Base-by-base conservation (phyloP, 2,329 filamentous ascomycete genomes). In the Ceratocystis smalleyi region DNA sequence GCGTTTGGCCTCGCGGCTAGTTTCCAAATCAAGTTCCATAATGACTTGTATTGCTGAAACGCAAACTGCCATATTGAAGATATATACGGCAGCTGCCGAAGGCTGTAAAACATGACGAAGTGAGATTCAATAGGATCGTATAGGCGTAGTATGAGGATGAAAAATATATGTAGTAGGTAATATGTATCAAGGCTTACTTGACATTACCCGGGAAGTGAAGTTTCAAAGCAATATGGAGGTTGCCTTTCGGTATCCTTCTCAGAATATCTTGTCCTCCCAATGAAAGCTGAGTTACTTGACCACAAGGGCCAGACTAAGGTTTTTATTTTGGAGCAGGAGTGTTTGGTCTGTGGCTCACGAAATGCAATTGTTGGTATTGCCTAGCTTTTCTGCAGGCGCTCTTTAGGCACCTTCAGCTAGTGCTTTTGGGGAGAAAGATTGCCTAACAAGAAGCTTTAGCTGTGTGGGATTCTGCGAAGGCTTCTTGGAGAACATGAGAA, bases 1-100 rank as follows among this genome's bases (percentile, higher is more conserved):
- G 65, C 65, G 45, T 43, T 66, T 3, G 65, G 65, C 64, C 65
- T 66, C 6, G 65, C 65, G 5, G 59, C 55, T 47, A 66, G 65
- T 59, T 64, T 66, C 65, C 65, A 66, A 64, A 66, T 62, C 47
- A 64, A 47, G 61, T 66, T 66, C 65, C 65, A 66, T 57, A 66
- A 61, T 61, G 61, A 66, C 54, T 63, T 66, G 65, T 66, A 66
- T 59, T 66, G 65, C 62, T 66, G 65, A 61, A 66, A 66, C 27
- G 61, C 65, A 59, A 66, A 66, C 49, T 66, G 65, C 65, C 65
- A 66, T 45, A 66, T 54, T 60, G 65, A 66, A 30, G 61, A 63
- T 30, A 66, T 66, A 30, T 59, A 66, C 27, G 65, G 65, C 49
- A 66, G 47, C 59, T 64, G 65, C 51, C 65, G 59, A 49, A 66